phyloP scores from a whole-genome alignment of 116 monocot species.

The Dioscorea cayenensis region DNA sequence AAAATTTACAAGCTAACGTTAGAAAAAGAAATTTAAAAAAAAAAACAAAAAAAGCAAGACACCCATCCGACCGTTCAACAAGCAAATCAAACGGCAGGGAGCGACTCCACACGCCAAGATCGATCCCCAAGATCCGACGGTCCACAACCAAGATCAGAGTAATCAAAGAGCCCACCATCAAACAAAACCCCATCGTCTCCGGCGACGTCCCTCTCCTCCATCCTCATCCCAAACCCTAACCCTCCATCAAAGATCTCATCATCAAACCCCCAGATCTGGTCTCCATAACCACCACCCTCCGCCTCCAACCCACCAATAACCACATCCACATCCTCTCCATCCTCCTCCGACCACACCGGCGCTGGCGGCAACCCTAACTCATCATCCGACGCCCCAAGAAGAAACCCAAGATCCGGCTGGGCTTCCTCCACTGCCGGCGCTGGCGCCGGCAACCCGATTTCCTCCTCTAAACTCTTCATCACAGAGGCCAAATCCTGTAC shows the following conservation, averaged over 20 bases:
- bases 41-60: background rate
- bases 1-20: background rate
- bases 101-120: constrained; percentile 19
- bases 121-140: constrained; percentile 18
- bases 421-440: background rate
- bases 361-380: constrained; percentile 43
- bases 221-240: constrained; percentile 5
- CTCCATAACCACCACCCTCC: background rate
- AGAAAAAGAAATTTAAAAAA: background rate
- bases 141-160: constrained; percentile 12
- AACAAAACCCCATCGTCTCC: constrained; percentile 1
- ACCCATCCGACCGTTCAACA: background rate
- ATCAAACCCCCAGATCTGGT: constrained; percentile 19
- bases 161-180: constrained; percentile 14
- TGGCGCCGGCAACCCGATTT: constrained; percentile 18
- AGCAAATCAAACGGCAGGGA: constrained; percentile 26
- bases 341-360: background rate
- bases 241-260: background rate
- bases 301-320: background rate
- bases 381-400: constrained; percentile 38
- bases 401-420: constrained; percentile 26
- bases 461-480: constrained; percentile 62
- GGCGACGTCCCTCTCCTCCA: background rate
- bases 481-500: constrained; percentile 47
- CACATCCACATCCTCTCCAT: background rate